Base-by-base conservation (phyloP, 2,329 filamentous ascomycete species). In the Hypoxylon sp. region DNA sequence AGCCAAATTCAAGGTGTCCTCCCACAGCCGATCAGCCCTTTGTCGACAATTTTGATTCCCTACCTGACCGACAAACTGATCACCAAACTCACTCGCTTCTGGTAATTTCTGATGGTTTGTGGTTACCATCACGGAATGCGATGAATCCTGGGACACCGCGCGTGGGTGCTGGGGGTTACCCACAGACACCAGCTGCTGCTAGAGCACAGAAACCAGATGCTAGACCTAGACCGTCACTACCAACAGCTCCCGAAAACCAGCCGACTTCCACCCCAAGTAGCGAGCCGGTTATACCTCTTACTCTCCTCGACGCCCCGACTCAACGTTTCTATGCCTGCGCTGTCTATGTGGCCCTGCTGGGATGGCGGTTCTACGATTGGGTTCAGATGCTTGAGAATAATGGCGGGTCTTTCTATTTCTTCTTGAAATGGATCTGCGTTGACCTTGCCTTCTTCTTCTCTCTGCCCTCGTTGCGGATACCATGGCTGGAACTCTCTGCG, bases 401-500 rank as follows among this genome's bases (percentile, higher is more conserved):
- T 70, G 88, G 92, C 64, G 91, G 93, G 75, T 97, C 94, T n/a
- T 90, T 96, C 68, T 92, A 90, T 87, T 86, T 95, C 52, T 98
- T 98, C 77, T 82, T 97, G 76, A 99, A 98, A 86, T 99, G 96
- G 96, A 87, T 93, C 69, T 85, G 90, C 63, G 88, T 99, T 69
- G 96, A 99, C 81, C 91, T 92, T 67, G 80, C 91, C 23, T 98
- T 94, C 79, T 84, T 98, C 69, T 97, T 97, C 78, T 92, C 92
- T 6, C 82, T 99, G 59, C 95, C 97, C 17, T 88, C 92, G 72
- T 80, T 99, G 74, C 89, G 93, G 78, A 97, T 99, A 86, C 96
- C 96, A 64, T 99, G 96, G 97, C 85, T 99, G 64, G 94, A 98
- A 83, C 93, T 95, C 83, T 93, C 93, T 46, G 92, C 93, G 75